phyloP scores from a whole-genome alignment of 768 basidiomycete genomes.

The Lactarius vividus region DNA sequence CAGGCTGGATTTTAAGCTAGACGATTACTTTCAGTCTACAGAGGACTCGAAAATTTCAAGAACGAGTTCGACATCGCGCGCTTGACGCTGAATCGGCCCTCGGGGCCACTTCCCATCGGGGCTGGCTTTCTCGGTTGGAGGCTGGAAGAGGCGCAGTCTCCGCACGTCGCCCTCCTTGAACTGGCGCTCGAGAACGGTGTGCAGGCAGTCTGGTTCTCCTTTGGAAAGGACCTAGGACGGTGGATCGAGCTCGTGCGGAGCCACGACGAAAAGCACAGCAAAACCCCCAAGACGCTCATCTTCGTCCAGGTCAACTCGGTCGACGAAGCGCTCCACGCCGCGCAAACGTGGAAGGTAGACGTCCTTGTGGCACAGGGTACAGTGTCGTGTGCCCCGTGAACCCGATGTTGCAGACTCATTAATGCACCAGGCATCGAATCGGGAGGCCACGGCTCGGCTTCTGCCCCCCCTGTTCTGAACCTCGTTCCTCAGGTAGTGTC shows the following conservation, averaged over 20 bases:
- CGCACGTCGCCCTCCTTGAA: slow-evolving; percentile 43
- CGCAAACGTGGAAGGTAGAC: slow-evolving; percentile 68
- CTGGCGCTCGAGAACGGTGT: slow-evolving; percentile 54
- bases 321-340: slow-evolving; percentile 56
- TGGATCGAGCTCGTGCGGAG: slow-evolving; percentile 65
- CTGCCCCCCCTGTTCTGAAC: slow-evolving; percentile 57
- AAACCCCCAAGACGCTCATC: slow-evolving; percentile 47
- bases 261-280: slow-evolving; percentile 45
- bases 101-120: slow-evolving; percentile 51
- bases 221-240: slow-evolving; percentile 52
- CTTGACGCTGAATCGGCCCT: slow-evolving; percentile 36
- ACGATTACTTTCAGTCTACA: slow-evolving; percentile 43
- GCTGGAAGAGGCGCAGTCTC: slow-evolving; percentile 49
- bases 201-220: slow-evolving; percentile 72
- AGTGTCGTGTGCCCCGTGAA: slow-evolving; percentile 9
- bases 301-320: slow-evolving; percentile 65
- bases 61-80: slow-evolving; percentile 56
- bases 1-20: background rate
- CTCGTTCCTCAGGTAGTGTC: slow-evolving; percentile 56
- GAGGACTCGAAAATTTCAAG: slow-evolving; percentile 42
- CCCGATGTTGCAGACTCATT: too few species aligned
- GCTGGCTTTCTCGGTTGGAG: slow-evolving; percentile 75
- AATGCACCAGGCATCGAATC: slow-evolving; percentile 62
- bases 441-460: slow-evolving; percentile 68
- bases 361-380: slow-evolving; percentile 77